A percentile compares a stretch with the other conserved stretches of the same genome.
These are phyloP conservation scores for Solanum boliviense DNA, from an alignment of 257 asterid species.

Conservation along the genomic window DNA sequence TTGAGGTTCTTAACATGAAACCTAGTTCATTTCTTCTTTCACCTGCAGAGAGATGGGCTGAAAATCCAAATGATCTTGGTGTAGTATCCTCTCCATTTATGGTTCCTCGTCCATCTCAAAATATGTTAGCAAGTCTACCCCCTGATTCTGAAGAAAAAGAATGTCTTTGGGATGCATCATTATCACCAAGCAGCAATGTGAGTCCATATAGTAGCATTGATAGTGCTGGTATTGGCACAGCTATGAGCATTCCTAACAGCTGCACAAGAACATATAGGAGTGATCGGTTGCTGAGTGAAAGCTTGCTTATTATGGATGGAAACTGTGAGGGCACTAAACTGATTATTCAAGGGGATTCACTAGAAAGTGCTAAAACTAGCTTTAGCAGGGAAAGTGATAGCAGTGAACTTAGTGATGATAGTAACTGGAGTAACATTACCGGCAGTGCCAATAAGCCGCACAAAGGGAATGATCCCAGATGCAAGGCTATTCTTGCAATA, in stretches of 20 bases:
- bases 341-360: slow-evolving; percentile 30
- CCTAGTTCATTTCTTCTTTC: slow-evolving; percentile 20
- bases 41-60: slow-evolving; percentile 27
- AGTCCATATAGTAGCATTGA: slow-evolving; percentile 49
- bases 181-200: slow-evolving; percentile 41
- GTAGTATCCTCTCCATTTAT: slow-evolving; percentile 29
- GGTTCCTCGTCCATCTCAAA: slow-evolving; percentile 20
- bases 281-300: slow-evolving; percentile 43
- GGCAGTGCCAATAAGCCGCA: slow-evolving; percentile 50
- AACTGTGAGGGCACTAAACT: slow-evolving; percentile 23
- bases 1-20: slow-evolving; percentile 9
- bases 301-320: slow-evolving; percentile 32
- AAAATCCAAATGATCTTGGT: slow-evolving; percentile 19
- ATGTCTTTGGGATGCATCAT: slow-evolving; percentile 47
- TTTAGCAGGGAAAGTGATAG: slow-evolving; percentile 42
- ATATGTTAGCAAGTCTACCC: slow-evolving; percentile 22
- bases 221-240: slow-evolving; percentile 30
- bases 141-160: slow-evolving; percentile 34
- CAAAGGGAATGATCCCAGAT: slow-evolving; percentile 53
- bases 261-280: slow-evolving; percentile 40
- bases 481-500: slow-evolving; percentile 45
- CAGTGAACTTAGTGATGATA: slow-evolving; percentile 52
- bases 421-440: slow-evolving; percentile 49
- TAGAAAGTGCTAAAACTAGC: slow-evolving; percentile 43
- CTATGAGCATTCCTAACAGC: slow-evolving; percentile 38